These are phyloP conservation scores for Cerioporus squamosus DNA, from an alignment of 1,284 basidiomycete genomes.

Conservation along the genomic window DNA sequence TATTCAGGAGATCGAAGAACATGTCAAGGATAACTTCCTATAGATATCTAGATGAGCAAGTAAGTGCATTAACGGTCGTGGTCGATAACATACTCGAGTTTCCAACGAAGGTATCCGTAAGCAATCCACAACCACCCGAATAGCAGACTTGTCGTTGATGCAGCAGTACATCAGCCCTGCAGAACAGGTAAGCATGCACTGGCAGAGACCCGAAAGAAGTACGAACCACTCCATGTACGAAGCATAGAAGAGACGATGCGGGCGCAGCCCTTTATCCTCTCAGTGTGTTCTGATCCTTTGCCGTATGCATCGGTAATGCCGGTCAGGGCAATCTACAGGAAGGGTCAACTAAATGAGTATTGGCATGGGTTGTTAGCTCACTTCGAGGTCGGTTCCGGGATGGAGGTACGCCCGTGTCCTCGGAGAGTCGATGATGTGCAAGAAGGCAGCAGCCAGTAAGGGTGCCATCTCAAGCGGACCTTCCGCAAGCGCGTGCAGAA, in stretches of 20 bases:
- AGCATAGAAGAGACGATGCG: conserved; percentile 86
- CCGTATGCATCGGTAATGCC: conserved; percentile 92
- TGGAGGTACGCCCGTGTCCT: conserved; percentile 80
- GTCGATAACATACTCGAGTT: conserved; percentile 50
- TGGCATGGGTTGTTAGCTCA: conserved; percentile 33
- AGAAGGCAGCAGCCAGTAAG: conserved; percentile 83
- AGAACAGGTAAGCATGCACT: neutral
- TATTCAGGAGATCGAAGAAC: conserved; percentile 93
- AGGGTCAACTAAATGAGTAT: neutral
- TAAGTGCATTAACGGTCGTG: too few species aligned
- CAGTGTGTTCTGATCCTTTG: conserved; percentile 76
- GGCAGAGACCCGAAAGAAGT: neutral
- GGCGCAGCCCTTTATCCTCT: conserved; percentile 78
- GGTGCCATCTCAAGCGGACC: conserved; percentile 86
- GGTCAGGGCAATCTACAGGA: conserved; percentile 76
- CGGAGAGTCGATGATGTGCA: conserved; percentile 88
- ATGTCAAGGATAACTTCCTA: conserved; percentile 87
- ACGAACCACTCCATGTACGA: conserved; percentile 91
- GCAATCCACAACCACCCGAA: conserved; percentile 85
- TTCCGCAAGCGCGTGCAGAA: conserved; percentile 87
- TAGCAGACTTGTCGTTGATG: conserved; percentile 85
- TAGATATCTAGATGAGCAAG: too few species aligned
- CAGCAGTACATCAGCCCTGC: conserved; percentile 93
- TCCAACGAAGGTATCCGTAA: conserved; percentile 88
- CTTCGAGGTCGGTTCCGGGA: conserved; percentile 91